Base-by-base conservation (phyloP, 2,329 filamentous ascomycete genomes). In the Thermoascus crustaceus region DNA sequence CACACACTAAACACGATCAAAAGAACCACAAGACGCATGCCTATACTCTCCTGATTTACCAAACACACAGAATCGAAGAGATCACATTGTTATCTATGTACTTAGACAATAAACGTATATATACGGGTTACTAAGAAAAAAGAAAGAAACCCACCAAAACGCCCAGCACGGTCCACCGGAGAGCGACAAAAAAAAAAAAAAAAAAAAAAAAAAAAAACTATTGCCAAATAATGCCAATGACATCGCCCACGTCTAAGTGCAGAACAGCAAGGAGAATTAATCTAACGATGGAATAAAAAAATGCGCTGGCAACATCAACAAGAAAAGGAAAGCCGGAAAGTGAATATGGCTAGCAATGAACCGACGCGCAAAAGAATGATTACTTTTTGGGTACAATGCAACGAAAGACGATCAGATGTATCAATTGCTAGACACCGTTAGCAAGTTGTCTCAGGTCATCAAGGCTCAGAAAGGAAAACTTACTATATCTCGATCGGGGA, bases 401-500 rank as follows among this genome's bases (percentile, higher is more conserved):
- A 29, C 7, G 11, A 4, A 5, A 16, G 26, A 5, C 26, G 26
- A 10, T n/a, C 24, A 11, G 18, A 13, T 7, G 14, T 16, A 18
- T 29, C 14, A 29, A 17, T 29, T 29, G 26, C 26, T 29, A 29
- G 14, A 29, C 14, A 17, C 20, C 7, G 32, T 34, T 21, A 34
- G 29, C 6, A 4, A 17, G 19, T 20, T 21, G 8, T 11, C 14
- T 14, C 13, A 13, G 21, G 13, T n/a, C n/a, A n/a, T n/a, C n/a
- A 10, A 16, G 21, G 11, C 7, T 14, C 20, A 14, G 10, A n/a
- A 6, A 34, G 29, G 17, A 19, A 37, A 33, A 55, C 62, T 53
- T 57, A 64, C 61, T 98, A 98, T 53, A 98, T 96, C 66, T 95
- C 87, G 63, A 98, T 71, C 38, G 91, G 91, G 50, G 91, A 93